Evolutionary conservation across 352 stramenopile genomes (phyloP).

Genomic region (Phytophthora pini): DNA sequence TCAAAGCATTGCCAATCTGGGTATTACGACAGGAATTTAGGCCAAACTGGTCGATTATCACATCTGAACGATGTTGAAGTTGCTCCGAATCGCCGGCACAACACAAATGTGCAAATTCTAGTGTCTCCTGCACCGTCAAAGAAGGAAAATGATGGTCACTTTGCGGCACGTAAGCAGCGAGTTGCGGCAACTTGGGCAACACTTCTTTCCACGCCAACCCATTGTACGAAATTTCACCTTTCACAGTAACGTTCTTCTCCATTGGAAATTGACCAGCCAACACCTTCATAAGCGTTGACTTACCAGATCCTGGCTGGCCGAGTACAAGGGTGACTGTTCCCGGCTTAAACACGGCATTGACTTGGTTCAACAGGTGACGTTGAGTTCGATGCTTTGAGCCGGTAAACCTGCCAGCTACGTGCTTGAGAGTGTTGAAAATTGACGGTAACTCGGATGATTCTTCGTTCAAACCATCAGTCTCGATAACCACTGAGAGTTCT

Average conservation of each 20-base stretch:
- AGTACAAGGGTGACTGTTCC: conserved; percentile 29
- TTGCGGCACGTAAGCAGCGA: conserved; percentile 45
- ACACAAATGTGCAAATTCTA: conserved; percentile 52
- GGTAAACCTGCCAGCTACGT: conserved; percentile 16
- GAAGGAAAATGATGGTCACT: conserved; percentile 80
- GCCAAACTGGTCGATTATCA: conserved; percentile 40
- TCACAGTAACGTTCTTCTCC: conserved; percentile 36
- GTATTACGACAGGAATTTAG: conserved; percentile 50
- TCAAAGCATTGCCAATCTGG: conserved; percentile 49
- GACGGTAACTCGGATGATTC: conserved; percentile 26
- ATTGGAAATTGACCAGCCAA: conserved; percentile 42
- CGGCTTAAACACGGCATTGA: conserved; percentile 39
- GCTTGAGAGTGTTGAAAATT: conserved; percentile 32
- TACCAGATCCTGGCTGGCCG: conserved; percentile 21
- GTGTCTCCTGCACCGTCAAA: conserved; percentile 91
- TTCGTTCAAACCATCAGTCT: conserved; percentile 11
- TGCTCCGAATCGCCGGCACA: conserved; percentile 30
- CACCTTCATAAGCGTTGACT: conserved; percentile 45
- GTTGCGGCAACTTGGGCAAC: conserved; percentile 35
- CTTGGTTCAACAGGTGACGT: conserved; percentile 22
- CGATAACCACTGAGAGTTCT: conserved; percentile 25
- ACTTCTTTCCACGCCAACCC: conserved; percentile 24
- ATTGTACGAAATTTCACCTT: conserved; percentile 41
- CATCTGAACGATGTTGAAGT: conserved; percentile 15
- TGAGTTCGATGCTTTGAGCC: neutral